Evolutionary conservation across 1,284 basidiomycete species (phyloP).

Genomic region (Phylloboletellus chloephorus): DNA sequence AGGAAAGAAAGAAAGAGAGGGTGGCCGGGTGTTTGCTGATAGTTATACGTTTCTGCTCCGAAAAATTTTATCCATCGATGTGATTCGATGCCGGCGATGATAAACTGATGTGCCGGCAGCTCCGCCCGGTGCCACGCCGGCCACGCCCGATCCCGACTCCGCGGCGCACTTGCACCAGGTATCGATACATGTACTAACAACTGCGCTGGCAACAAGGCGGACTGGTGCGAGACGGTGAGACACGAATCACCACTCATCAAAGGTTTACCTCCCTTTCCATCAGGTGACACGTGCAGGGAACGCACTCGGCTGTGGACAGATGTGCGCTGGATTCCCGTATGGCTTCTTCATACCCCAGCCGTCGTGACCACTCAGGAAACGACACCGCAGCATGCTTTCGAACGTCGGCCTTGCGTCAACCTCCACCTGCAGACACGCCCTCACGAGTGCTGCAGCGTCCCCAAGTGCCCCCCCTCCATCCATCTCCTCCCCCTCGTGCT

Average conservation of each 20-base stretch:
- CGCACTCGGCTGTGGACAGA: conserved; percentile 28
- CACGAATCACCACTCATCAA: not conserved
- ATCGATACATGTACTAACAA: conserved; percentile 14
- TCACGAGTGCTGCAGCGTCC: conserved; percentile 76
- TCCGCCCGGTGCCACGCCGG: conserved; percentile 24
- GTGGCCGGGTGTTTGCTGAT: conserved; percentile 45
- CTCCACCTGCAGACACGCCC: conserved; percentile 73
- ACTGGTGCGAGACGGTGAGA: conserved; percentile 11
- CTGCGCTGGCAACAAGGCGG: conserved; percentile 8
- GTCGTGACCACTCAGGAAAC: conserved; percentile 67
- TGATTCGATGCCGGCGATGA: conserved; percentile 39
- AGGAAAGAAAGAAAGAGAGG: conserved; percentile 41
- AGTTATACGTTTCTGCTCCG: conserved; percentile 46
- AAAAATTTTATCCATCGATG: conserved; percentile 59
- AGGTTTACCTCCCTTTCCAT: conserved; percentile 14
- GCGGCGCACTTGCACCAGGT: conserved; percentile 7
- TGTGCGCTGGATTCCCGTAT: conserved; percentile 26
- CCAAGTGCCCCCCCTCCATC: conserved; percentile 79
- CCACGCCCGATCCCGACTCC: conserved; percentile 18
- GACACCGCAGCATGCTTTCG: conserved; percentile 69
- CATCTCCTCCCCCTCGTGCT: conserved; percentile 61
- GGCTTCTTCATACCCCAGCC: conserved; percentile 51
- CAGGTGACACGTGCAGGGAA: conserved; percentile 27
- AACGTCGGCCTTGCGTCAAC: conserved; percentile 74
- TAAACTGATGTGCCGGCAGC: conserved; percentile 35